phyloP scores from a whole-genome alignment of 2,329 filamentous ascomycete species.

The Microsporum audouinii region DNA sequence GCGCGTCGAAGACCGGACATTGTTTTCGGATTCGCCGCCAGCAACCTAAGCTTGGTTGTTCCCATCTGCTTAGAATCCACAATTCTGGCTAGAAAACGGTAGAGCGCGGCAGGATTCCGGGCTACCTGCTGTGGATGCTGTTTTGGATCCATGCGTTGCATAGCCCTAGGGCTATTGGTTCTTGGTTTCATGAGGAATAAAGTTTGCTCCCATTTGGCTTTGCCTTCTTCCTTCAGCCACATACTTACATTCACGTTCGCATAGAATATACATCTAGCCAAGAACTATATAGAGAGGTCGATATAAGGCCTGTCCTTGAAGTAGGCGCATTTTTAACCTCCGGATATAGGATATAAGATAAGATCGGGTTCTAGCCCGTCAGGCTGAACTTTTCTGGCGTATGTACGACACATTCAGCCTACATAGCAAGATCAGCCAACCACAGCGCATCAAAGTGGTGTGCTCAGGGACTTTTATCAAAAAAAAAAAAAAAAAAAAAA shows the following conservation, averaged over 20 bases:
- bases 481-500: background rate
- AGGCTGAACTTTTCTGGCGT: background rate
- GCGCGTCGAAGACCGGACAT: background rate
- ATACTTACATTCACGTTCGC: background rate
- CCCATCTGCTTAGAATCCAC: background rate
- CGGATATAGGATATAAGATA: background rate
- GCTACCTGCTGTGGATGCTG: background rate
- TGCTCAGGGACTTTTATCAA: background rate
- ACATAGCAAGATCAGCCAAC: background rate
- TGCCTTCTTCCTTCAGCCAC: background rate
- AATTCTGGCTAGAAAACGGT: background rate
- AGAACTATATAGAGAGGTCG: background rate
- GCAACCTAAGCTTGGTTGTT: background rate
- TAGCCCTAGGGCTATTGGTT: background rate
- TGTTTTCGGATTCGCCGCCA: background rate
- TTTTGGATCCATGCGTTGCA: background rate
- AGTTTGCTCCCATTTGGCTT: background rate
- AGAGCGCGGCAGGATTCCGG: background rate
- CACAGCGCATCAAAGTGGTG: background rate
- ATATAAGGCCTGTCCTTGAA: background rate
- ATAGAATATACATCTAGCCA: background rate
- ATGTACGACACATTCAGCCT: background rate
- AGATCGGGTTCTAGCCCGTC: background rate
- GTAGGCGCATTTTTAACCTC: background rate
- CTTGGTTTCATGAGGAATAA: background rate